These are phyloP conservation scores for Debaryomyces subglobosus DNA, from an alignment of 1,139 yeast species.

Conservation along the genomic window DNA sequence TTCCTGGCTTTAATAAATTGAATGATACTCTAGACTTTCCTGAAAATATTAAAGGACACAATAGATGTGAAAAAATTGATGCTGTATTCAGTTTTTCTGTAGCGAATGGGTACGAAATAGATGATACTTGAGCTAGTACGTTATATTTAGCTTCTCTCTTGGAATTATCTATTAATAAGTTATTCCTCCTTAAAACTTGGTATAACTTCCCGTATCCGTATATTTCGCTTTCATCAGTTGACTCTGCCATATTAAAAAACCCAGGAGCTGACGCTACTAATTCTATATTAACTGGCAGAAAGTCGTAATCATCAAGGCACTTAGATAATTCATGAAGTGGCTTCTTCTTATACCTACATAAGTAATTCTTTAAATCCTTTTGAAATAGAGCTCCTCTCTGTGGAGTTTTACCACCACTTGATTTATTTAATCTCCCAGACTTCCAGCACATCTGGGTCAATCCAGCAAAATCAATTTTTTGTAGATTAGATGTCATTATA, in stretches of 20 bases:
- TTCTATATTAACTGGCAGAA: constrained; percentile 50
- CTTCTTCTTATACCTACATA: constrained; percentile 41
- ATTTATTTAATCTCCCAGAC: constrained; percentile 46
- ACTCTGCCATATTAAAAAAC: constrained; percentile 19
- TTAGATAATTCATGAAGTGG: constrained; percentile 31
- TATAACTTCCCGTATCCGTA: constrained; percentile 59
- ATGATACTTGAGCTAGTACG: constrained; percentile 58
- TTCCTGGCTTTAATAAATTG: constrained; percentile 34
- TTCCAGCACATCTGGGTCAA: constrained; percentile 71
- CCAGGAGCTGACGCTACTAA: constrained; percentile 65
- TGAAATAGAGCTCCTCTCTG: constrained; percentile 26
- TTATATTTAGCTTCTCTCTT: constrained; percentile 24
- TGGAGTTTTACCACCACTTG: constrained; percentile 10
- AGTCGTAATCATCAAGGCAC: constrained; percentile 40
- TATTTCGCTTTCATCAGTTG: constrained; percentile 19
- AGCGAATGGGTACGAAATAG: constrained; percentile 59
- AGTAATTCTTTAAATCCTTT: constrained; percentile 44
- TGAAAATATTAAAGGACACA: constrained; percentile 48
- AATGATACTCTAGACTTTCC: constrained; percentile 13
- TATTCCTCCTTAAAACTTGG: constrained; percentile 38
- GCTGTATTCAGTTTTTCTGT: constrained; percentile 29
- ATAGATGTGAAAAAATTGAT: constrained; percentile 58
- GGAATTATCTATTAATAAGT: constrained; percentile 28
- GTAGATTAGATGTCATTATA: constrained; percentile 64
- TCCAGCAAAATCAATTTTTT: constrained; percentile 53